phyloP scores from a whole-genome alignment of 495 filamentous ascomycete genomes.

The Hypoxylon trugodes region DNA sequence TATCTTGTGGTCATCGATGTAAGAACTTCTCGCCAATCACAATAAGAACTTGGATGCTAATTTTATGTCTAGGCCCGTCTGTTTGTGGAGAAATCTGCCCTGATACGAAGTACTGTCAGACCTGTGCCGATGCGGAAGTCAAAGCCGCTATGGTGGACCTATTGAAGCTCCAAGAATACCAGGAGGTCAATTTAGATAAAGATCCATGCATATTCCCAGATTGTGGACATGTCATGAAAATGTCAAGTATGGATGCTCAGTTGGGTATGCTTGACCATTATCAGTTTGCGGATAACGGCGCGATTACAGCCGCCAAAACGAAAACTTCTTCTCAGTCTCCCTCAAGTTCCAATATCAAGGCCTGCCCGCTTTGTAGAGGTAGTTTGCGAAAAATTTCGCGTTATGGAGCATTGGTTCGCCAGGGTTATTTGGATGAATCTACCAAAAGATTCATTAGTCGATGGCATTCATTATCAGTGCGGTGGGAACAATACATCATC shows the following conservation, averaged over 20 bases:
- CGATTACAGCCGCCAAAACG: neutral
- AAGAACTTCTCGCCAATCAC: neutral
- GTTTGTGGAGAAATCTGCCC: conserved; percentile 75
- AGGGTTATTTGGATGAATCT: conserved; percentile 68
- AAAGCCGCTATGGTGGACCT: conserved; percentile 62
- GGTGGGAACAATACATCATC: conserved; percentile 16
- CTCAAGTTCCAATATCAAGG: conserved; percentile 57
- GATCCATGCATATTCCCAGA: conserved; percentile 68
- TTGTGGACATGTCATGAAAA: conserved; percentile 73
- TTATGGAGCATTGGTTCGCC: conserved; percentile 71
- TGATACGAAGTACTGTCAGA: conserved; percentile 61
- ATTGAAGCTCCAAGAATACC: conserved; percentile 58
- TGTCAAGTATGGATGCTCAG: conserved; percentile 68
- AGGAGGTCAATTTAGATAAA: conserved; percentile 64
- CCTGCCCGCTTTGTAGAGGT: conserved; percentile 68
- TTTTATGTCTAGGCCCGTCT: conserved; percentile 59
- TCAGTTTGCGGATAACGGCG: conserved; percentile 46
- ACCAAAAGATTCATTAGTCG: conserved; percentile 70
- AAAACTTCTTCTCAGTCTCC: conserved; percentile 53
- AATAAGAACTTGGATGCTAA: neutral
- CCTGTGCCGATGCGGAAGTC: conserved; percentile 55
- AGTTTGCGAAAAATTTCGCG: conserved; percentile 67
- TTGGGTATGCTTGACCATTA: conserved; percentile 63
- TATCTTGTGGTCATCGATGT: conserved; percentile 66
- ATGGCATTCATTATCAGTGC: conserved; percentile 25